A percentile compares a stretch with the other conserved stretches of the same genome.
Conservation (phyloP, 768 basidiomycete genomes). For the Russula griseocarnosa region DNA sequence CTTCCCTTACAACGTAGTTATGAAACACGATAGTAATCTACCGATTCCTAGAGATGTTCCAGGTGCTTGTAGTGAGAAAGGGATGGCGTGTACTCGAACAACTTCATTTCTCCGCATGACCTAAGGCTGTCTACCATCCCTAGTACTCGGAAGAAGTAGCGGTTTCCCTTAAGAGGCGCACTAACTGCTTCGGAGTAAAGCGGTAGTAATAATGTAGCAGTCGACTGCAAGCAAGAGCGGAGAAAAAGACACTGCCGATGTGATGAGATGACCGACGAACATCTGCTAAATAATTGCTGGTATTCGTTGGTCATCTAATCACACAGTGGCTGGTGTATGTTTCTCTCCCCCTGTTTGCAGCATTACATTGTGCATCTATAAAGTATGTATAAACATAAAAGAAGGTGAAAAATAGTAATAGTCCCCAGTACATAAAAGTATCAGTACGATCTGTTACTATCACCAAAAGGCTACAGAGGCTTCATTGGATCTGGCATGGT, state of each 20-base stretch:
- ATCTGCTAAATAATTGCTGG: background rate
- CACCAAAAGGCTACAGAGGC: background rate
- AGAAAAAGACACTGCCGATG: background rate
- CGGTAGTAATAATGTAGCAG: background rate
- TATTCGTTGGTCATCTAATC: background rate
- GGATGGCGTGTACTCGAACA: background rate
- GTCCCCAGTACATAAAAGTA: background rate
- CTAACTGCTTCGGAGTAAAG: background rate
- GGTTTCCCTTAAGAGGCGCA: background rate
- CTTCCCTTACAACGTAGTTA: background rate
- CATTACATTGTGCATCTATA: background rate
- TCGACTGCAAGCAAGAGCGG: background rate
- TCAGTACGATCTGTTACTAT: background rate
- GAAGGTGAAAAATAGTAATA: background rate
- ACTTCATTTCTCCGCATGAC: background rate
- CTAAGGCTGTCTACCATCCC: background rate
- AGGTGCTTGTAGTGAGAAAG: background rate
- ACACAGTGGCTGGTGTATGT: background rate
- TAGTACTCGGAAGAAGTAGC: background rate
- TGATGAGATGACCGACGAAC: background rate
- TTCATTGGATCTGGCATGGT: background rate
- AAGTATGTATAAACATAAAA: background rate
- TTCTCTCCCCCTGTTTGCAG: background rate
- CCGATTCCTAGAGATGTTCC: background rate
- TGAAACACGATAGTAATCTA: background rate